A percentile compares a stretch with the other conserved stretches of the same genome.
These are phyloP conservation scores for Fusarium vanettenii DNA, from an alignment of 2,329 filamentous ascomycete genomes.

Conservation along the genomic window DNA sequence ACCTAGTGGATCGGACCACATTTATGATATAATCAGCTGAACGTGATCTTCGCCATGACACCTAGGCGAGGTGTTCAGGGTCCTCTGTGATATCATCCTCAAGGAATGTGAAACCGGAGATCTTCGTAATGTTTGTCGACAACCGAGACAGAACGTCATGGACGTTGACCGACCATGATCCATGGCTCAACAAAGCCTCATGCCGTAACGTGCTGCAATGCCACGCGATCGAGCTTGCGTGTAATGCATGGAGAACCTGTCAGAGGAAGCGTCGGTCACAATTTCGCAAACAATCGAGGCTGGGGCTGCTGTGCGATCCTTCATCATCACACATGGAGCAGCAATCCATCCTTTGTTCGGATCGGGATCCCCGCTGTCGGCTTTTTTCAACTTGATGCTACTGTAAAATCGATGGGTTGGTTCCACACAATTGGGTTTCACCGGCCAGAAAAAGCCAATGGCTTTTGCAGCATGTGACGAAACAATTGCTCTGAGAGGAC, in stretches of 20 bases:
- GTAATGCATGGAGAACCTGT: conserved; percentile 17
- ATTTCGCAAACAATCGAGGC: conserved; percentile 22
- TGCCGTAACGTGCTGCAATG: conserved; percentile 22
- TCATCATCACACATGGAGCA: neutral
- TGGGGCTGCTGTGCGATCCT: conserved; percentile 4
- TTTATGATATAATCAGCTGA: conserved; percentile 32
- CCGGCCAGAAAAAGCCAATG: conserved; percentile 17
- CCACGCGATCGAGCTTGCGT: conserved; percentile 29
- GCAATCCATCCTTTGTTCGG: conserved; percentile 28
- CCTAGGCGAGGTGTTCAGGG: neutral
- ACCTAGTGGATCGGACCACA: conserved; percentile 24
- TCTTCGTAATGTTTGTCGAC: conserved; percentile 18
- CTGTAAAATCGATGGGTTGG: neutral
- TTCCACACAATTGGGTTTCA: conserved; percentile 42
- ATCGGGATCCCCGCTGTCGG: conserved; percentile 17
- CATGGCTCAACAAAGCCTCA: neutral
- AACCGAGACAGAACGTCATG: conserved; percentile 23
- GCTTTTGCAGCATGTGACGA: conserved; percentile 26
- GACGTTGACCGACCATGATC: neutral
- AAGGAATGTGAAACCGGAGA: conserved; percentile 32
- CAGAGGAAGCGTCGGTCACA: conserved; percentile 1
- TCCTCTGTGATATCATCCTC: conserved; percentile 32
- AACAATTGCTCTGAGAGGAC: conserved; percentile 14
- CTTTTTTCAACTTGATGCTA: neutral
- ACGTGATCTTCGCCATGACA: conserved; percentile 20